Conservation (phyloP, 2,329 filamentous ascomycete genomes). For the Fusarium dlaminii region DNA sequence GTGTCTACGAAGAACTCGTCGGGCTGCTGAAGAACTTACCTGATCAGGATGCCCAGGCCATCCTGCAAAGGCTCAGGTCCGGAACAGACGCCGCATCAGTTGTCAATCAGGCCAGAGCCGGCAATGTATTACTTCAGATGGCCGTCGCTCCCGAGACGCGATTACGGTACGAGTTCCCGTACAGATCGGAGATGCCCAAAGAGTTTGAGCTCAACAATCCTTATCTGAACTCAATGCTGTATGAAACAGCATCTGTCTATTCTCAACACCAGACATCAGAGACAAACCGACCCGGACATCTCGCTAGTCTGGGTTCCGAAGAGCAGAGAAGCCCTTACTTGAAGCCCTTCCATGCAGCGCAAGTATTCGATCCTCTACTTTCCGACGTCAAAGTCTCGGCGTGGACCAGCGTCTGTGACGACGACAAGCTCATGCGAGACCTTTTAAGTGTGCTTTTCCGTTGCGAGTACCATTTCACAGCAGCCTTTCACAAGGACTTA, state of each 20-base stretch:
- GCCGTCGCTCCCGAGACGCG: slow-evolving; percentile 50
- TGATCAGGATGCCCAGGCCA: slow-evolving; percentile 45
- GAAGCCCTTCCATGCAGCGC: slow-evolving; percentile 51
- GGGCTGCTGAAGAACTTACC: slow-evolving; percentile 26
- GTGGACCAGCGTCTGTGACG: slow-evolving; percentile 50
- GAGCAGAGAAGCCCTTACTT: slow-evolving; percentile 41
- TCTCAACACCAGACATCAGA: neutral
- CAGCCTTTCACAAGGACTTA: slow-evolving; percentile 51
- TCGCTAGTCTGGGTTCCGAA: neutral
- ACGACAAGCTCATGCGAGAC: slow-evolving; percentile 49
- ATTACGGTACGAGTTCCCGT: slow-evolving; percentile 53
- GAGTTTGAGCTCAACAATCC: slow-evolving; percentile 30
- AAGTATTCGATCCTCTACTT: slow-evolving; percentile 48
- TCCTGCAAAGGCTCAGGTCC: slow-evolving; percentile 49
- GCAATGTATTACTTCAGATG: slow-evolving; percentile 52
- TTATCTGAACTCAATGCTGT: slow-evolving; percentile 42
- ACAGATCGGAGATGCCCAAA: slow-evolving; percentile 38
- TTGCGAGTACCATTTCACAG: slow-evolving; percentile 50
- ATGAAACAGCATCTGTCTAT: slow-evolving; percentile 34
- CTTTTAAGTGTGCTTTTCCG: slow-evolving; percentile 43
- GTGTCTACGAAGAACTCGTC: slow-evolving; percentile 31
- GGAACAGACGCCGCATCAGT: slow-evolving; percentile 46
- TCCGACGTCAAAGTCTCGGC: slow-evolving; percentile 42
- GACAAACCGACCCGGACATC: neutral
- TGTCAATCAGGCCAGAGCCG: slow-evolving; percentile 48